Conservation (phyloP, 306 rosid genomes). For the Erythrophleum fordii region DNA sequence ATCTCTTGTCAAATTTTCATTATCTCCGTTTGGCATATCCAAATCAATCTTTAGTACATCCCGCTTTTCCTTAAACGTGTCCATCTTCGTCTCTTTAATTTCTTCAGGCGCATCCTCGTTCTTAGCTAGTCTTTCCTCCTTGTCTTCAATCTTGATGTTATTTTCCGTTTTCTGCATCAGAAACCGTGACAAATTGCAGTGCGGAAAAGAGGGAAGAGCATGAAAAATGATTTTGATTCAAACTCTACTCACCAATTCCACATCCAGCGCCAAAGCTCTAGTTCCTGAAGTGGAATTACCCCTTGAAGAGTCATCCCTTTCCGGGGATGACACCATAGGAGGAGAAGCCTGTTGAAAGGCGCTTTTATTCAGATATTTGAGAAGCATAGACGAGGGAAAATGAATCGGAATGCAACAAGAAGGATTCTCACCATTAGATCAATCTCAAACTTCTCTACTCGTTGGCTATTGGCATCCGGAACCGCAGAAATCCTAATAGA, state of each 20-base stretch:
- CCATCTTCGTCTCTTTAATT: slow-evolving; percentile 43
- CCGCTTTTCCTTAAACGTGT: slow-evolving; percentile 38
- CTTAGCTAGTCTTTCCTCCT: slow-evolving; percentile 41
- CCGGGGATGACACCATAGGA: slow-evolving; percentile 46
- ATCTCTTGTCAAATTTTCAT: slow-evolving; percentile 21
- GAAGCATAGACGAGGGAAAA: slow-evolving; percentile 34
- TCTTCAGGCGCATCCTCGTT: slow-evolving; percentile 39
- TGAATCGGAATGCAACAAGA: slow-evolving; percentile 31
- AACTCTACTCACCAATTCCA: slow-evolving; percentile 49
- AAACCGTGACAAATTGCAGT: slow-evolving; percentile 18
- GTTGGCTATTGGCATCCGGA: slow-evolving; percentile 39
- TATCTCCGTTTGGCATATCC: slow-evolving; percentile 46
- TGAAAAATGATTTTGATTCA: slow-evolving; percentile 9
- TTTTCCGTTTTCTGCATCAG: slow-evolving; percentile 48
- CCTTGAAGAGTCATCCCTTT: slow-evolving; percentile 44
- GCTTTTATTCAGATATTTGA: slow-evolving; percentile 38
- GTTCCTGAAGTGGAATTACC: slow-evolving; percentile 43
- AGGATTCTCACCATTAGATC: slow-evolving; percentile 75
- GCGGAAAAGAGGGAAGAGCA: background rate
- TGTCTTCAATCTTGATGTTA: slow-evolving; percentile 43
- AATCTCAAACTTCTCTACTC: slow-evolving; percentile 56
- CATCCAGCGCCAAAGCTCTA: slow-evolving; percentile 35
- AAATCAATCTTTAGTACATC: slow-evolving; percentile 45
- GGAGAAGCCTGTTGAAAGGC: slow-evolving; percentile 68
- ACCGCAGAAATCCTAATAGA: slow-evolving; percentile 45